Evolutionary conservation across 495 filamentous ascomycete genomes (phyloP).

Genomic region (Corynascus novoguineensis): DNA sequence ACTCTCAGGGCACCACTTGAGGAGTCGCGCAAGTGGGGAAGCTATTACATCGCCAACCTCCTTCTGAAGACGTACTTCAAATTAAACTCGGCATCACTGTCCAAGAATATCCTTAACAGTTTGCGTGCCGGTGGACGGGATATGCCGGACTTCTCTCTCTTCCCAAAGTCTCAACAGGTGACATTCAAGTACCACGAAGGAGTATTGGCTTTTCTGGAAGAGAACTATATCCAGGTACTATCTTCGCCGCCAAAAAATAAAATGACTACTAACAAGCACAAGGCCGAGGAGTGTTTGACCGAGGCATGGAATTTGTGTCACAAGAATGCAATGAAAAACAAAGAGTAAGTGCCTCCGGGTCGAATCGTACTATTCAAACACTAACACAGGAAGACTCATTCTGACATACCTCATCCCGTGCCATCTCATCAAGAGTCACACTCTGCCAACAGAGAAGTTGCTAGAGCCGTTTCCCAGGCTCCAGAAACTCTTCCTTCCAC

Average conservation of each 20-base stretch:
- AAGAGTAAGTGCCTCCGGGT: conserved; percentile 56
- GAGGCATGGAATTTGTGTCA: conserved; percentile 75
- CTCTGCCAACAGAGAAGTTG: conserved; percentile 64
- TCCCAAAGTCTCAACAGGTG: conserved; percentile 86
- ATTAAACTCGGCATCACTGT: conserved; percentile 79
- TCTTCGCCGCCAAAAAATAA: background rate
- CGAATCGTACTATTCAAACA: background rate
- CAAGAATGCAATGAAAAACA: conserved; percentile 61
- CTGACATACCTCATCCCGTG: conserved; percentile 94
- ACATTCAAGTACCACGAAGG: conserved; percentile 95
- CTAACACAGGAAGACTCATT: conserved; percentile 58
- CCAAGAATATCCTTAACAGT: conserved; percentile 81
- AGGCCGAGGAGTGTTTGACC: conserved; percentile 77
- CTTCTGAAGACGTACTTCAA: conserved; percentile 98
- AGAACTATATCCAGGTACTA: conserved; percentile 71
- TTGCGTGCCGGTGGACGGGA: conserved; percentile 71
- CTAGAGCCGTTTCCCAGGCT: conserved; percentile 73
- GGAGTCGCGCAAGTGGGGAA: conserved; percentile 93
- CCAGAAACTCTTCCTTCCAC: conserved; percentile 67
- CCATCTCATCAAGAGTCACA: conserved; percentile 79
- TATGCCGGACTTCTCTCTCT: conserved; percentile 65
- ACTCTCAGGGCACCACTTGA: conserved; percentile 66
- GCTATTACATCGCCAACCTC: conserved; percentile 87
- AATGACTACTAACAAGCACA: conserved; percentile 18
- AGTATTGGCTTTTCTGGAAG: conserved; percentile 82